Evolutionary conservation across 2,329 filamentous ascomycete genomes (phyloP), one percentile per base, ranked within the genome.

Genomic region (Pseudogymnoascus destructans): DNA sequence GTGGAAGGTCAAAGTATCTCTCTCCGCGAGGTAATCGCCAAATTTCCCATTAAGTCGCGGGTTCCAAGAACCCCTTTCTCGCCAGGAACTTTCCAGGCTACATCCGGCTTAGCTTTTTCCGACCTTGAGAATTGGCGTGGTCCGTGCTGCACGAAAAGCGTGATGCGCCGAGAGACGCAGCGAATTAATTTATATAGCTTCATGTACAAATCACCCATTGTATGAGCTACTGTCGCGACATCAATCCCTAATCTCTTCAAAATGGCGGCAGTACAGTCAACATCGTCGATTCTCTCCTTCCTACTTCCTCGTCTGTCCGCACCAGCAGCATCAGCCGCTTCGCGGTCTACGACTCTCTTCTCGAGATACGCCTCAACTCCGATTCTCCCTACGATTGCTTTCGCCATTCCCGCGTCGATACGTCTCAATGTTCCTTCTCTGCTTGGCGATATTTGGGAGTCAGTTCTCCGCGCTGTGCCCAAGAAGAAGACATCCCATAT

Each of bases 401-500:
- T 85, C 61, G 74, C 81, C 5, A 71, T 86, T 36, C 82, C 86
- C 21, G 75, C 79, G 10, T 73, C 75, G 36, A 75, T 88, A 63
- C 77, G 73, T 21, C 71, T 82, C 64, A 81, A 75, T 55, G 75
- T 91, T 57, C 84, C 87, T 5, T 79, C 79, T 4, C 69, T 90
- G n/a, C 73, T 95, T 19, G 84, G 81, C 59, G 87, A 87, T 62
- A 84, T 98, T 67, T 97, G 92, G 92, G 92, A 96, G 65, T 90
- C 88, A 5, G 81, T 98, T 49, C 78, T 98, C 64, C 85, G 85
- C 64, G 93, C 93, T 1, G 93, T 97, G 13, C 93, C 93, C 4
- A 98, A 98, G 80, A 97, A 95, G 77, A 98, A 97, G 81, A 95
- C 90, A 32, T 96, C 92, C 40, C 89, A 98, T 72, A 89, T 89